Evolutionary conservation across 352 stramenopile genomes (phyloP).

Genomic region (Phytophthora meadii): DNA sequence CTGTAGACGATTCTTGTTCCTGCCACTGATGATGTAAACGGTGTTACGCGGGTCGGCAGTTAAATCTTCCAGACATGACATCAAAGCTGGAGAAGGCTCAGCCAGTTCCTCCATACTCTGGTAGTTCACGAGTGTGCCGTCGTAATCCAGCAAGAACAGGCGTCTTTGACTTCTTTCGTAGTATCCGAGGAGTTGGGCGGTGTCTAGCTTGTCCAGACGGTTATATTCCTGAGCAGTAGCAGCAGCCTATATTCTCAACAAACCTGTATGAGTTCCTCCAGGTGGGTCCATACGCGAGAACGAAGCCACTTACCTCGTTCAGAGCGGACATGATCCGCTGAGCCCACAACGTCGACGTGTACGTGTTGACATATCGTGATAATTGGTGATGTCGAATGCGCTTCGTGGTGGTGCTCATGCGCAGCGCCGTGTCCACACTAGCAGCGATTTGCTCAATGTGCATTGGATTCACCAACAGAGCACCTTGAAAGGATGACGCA

Average conservation of each 20-base stretch:
- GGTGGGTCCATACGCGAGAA: background rate
- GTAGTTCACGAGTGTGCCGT: slow-evolving; percentile 84
- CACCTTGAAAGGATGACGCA: slow-evolving; percentile 88
- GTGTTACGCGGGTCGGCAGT: slow-evolving; percentile 77
- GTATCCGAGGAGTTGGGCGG: slow-evolving; percentile 79
- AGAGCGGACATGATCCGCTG: slow-evolving; percentile 87
- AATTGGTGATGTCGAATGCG: slow-evolving; percentile 88
- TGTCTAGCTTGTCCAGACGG: slow-evolving; percentile 86
- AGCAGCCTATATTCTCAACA: slow-evolving; percentile 40
- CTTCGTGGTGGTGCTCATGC: slow-evolving; percentile 89
- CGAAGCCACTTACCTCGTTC: slow-evolving; percentile 49
- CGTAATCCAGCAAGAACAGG: slow-evolving; percentile 88
- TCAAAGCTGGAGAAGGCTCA: slow-evolving; percentile 55
- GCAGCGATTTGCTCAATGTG: slow-evolving; percentile 90
- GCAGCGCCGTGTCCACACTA: slow-evolving; percentile 83
- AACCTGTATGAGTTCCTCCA: background rate
- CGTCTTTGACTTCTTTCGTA: slow-evolving; percentile 86
- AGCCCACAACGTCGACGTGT: slow-evolving; percentile 88
- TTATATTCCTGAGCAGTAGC: slow-evolving; percentile 87
- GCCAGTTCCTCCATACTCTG: slow-evolving; percentile 82
- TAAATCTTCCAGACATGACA: slow-evolving; percentile 75
- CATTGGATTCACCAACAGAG: slow-evolving; percentile 89
- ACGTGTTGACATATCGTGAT: slow-evolving; percentile 89
- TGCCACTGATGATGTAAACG: slow-evolving; percentile 88
- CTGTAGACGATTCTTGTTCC: slow-evolving; percentile 76